A percentile compares a stretch with the other conserved stretches of the same genome.
Conservation (phyloP, 768 basidiomycete genomes). For the Xerocomus brunneocitrinus region DNA sequence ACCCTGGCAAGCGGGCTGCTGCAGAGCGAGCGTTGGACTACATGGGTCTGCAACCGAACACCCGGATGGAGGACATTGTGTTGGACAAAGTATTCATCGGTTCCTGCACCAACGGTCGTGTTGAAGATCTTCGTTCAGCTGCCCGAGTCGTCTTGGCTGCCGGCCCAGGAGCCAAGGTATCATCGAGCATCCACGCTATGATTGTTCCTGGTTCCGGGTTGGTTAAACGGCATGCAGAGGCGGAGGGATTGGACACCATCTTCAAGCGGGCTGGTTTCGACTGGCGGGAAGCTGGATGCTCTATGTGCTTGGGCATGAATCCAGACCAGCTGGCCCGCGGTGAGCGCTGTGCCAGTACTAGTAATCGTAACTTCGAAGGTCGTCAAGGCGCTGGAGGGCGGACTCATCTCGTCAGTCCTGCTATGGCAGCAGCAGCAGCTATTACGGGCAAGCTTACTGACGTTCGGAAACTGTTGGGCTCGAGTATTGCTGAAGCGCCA, state of each 20-base stretch:
- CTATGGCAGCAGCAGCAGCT: conserved; percentile 91
- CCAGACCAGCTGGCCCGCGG: conserved; percentile 83
- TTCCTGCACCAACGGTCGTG: conserved; percentile 91
- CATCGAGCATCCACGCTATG: conserved; percentile 77
- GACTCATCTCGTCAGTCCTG: conserved; percentile 85
- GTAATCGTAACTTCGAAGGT: conserved; percentile 92
- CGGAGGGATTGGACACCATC: conserved; percentile 79
- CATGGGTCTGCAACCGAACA: conserved; percentile 81
- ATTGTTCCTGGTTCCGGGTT: conserved; percentile 89
- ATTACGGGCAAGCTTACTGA: conserved; percentile 82
- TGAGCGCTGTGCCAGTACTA: conserved; percentile 85
- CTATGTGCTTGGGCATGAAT: conserved; percentile 97
- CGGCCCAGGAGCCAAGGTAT: conserved; percentile 68
- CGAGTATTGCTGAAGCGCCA: conserved; percentile 38
- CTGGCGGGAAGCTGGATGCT: conserved; percentile 93
- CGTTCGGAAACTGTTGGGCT: conserved; percentile 69
- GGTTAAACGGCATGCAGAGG: conserved; percentile 87
- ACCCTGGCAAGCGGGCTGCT: conserved; percentile 61
- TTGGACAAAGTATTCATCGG: conserved; percentile 93
- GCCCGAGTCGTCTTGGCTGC: conserved; percentile 73
- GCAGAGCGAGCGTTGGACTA: conserved; percentile 76
- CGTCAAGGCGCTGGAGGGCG: conserved; percentile 84
- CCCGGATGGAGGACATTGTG: conserved; percentile 70
- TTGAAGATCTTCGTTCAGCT: conserved; percentile 88
- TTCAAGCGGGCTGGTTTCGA: conserved; percentile 92